Conservation (phyloP, 2,329 filamentous ascomycete species). For the Diatrype stigma region DNA sequence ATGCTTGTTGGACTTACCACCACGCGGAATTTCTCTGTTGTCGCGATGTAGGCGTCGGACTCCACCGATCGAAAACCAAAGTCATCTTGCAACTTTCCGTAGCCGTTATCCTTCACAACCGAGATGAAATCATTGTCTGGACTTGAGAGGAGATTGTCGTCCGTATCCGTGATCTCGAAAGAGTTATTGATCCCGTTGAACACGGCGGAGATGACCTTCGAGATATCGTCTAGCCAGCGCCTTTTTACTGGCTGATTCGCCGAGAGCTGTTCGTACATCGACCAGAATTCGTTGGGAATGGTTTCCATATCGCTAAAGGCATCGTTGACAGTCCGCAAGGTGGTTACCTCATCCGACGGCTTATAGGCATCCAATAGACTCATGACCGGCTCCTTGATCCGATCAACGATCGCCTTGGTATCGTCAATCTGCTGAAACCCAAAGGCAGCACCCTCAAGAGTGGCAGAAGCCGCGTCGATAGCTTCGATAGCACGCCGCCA, state of each 20-base stretch:
- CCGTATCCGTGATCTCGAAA: not conserved
- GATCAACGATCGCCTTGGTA: not conserved
- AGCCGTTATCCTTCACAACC: not conserved
- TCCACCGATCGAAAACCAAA: not conserved
- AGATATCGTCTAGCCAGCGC: not conserved
- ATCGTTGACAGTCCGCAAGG: not conserved
- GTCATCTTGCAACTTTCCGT: not conserved
- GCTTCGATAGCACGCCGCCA: conserved; percentile 39
- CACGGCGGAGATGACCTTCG: not conserved
- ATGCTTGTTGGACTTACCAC: not conserved
- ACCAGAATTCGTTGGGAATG: conserved; percentile 1
- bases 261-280: not conserved
- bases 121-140: not conserved
- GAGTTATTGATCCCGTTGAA: not conserved
- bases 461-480: not conserved
- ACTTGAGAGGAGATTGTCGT: not conserved
- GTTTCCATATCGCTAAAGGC: not conserved
- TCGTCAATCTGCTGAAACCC: not conserved
- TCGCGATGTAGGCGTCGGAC: not conserved
- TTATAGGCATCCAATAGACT: not conserved
- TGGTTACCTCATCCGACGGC: not conserved
- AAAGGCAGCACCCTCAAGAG: not conserved
- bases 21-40: not conserved
- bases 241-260: not conserved
- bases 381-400: not conserved